Conservation (phyloP, 192 early-diverging fungal species). For the Endogone sp. region DNA sequence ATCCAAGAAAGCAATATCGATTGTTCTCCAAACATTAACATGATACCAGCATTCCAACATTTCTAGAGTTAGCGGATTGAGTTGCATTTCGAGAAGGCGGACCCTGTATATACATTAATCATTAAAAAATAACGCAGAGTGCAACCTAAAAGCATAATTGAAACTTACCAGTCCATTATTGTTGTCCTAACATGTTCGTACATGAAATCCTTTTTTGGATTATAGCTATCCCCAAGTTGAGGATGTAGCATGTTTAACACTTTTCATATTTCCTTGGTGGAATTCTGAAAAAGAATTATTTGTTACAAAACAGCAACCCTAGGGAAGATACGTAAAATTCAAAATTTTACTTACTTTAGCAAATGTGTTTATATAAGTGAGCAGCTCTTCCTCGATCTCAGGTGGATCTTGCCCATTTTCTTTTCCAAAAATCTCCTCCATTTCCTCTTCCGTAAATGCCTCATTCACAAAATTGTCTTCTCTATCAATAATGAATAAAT, state of each 20-base stretch:
- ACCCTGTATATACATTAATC: constrained; percentile 12
- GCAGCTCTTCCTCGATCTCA: constrained; percentile 17
- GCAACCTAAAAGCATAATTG: background rate
- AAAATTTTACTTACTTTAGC: constrained; percentile 12
- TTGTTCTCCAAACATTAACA: constrained; percentile 17
- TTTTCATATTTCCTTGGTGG: constrained; percentile 18
- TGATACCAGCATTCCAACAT: constrained; percentile 17
- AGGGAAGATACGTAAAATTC: background rate
- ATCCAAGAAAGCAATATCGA: constrained; percentile 20
- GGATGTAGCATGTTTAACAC: constrained; percentile 16
- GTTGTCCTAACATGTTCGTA: constrained; percentile 22
- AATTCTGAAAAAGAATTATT: constrained; percentile 5
- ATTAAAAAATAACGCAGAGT: constrained; percentile 5
- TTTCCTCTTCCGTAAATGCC: constrained; percentile 13
- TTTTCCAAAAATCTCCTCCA: constrained; percentile 11
- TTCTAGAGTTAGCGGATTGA: constrained; percentile 14
- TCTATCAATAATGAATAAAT: constrained; percentile 17
- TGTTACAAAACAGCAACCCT: constrained; percentile 2
- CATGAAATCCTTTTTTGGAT: constrained; percentile 14
- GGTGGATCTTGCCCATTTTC: constrained; percentile 11
- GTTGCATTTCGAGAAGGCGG: constrained; percentile 16
- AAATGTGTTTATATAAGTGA: constrained; percentile 18
- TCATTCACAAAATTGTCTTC: constrained; percentile 11
- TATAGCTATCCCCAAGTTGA: constrained; percentile 10
- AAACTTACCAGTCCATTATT: constrained; percentile 15